Conservation (phyloP, 352 stramenopile genomes). For the Lagenidium giganteum region DNA sequence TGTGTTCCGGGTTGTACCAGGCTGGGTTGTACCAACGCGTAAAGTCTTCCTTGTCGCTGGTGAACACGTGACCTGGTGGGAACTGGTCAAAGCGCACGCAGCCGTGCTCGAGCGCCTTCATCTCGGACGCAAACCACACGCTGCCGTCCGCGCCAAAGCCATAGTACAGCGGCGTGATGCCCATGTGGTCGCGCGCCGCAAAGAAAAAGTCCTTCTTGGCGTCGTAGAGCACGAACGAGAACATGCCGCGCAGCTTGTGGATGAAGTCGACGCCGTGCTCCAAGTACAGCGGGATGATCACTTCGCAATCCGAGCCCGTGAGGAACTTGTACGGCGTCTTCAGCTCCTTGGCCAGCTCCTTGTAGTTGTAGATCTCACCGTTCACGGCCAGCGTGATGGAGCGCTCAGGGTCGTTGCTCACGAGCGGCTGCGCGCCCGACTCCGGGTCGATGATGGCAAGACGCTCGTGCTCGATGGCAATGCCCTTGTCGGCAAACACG, state of each 20-base stretch:
- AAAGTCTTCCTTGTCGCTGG: constrained; percentile 86
- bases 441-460: constrained; percentile 99
- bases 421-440: constrained; percentile 89
- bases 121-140: constrained; percentile 96
- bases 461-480: constrained; percentile 95
- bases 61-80: constrained; percentile 88
- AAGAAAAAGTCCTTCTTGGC: constrained; percentile 91
- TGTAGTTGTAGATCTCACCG: constrained; percentile 99
- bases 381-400: constrained; percentile 96
- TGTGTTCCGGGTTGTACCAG: constrained; percentile 84
- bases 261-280: constrained; percentile 89
- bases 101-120: constrained; percentile 94
- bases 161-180: constrained; percentile 98
- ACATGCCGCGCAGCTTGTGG: constrained; percentile 96
- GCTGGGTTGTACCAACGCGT: constrained; percentile 93
- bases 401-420: constrained; percentile 74
- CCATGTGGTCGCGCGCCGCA: constrained; percentile 96
- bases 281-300: constrained; percentile 96
- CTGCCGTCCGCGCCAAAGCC: constrained; percentile 96
- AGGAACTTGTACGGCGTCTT: constrained; percentile 88
- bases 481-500: constrained; percentile 68
- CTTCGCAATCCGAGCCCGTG: constrained; percentile 97
- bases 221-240: constrained; percentile 98
- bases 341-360: constrained; percentile 89
- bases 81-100: constrained; percentile 87